Conservation (phyloP, 805 yeast genomes). For the Soucietia sequanensis region DNA sequence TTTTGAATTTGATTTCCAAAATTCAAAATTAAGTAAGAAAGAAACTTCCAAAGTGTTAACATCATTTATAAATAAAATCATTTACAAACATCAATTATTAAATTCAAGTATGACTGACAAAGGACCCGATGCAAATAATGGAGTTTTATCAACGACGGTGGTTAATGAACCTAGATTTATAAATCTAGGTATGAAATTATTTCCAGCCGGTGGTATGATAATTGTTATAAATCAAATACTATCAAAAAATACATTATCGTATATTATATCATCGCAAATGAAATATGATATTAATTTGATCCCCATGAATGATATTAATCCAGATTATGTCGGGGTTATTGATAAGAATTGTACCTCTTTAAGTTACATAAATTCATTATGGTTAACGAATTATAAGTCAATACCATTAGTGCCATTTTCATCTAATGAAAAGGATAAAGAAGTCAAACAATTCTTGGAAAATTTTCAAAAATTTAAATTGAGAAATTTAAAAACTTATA, state of each 20-base stretch:
- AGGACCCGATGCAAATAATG: conserved; percentile 9
- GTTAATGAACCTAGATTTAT: conserved; percentile 12
- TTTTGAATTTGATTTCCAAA: conserved; percentile 6
- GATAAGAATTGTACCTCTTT: conserved; percentile 17
- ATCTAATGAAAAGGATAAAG: too few relatives aligned
- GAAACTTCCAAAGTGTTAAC: conserved; percentile 10
- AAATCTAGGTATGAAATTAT: conserved; percentile 20
- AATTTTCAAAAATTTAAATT: too few relatives aligned
- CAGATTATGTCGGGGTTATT: not conserved
- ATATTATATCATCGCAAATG: conserved; percentile 22
- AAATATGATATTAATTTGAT: conserved; percentile 26
- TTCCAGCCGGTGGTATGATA: conserved; percentile 15
- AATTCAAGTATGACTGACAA: conserved; percentile 15
- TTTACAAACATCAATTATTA: conserved; percentile 20
- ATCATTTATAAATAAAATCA: conserved; percentile 16
- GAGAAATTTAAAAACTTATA: too few relatives aligned
- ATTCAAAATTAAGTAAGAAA: too few relatives aligned
- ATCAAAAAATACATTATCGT: conserved; percentile 26
- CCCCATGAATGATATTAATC: conserved; percentile 9
- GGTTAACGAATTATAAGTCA: conserved; percentile 20
- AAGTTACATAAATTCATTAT: conserved; percentile 18
- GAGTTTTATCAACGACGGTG: conserved; percentile 2
- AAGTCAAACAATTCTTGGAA: too few relatives aligned
- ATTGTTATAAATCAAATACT: conserved; percentile 21
- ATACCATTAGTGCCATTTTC: too few relatives aligned